Evolutionary conservation across 176 grass and related monocot genomes (phyloP).

Genomic region (Oryza meridionalis): DNA sequence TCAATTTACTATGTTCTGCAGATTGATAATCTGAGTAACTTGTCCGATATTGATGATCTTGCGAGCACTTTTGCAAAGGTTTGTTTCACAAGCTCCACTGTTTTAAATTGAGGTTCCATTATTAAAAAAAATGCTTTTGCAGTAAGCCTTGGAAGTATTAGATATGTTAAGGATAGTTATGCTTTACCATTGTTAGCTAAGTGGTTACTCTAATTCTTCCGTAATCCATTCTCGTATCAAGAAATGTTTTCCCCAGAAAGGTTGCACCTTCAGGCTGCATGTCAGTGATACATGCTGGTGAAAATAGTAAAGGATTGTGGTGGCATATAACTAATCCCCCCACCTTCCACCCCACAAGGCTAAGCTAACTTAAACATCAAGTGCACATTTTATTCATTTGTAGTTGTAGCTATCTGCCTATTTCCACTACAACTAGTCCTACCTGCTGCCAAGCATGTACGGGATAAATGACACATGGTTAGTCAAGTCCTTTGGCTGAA

Average conservation of each 20-base stretch:
- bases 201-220: too few relatives aligned
- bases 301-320: too few relatives aligned
- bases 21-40: conserved; percentile 73
- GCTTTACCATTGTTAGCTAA: too few relatives aligned
- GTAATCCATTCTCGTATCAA: too few relatives aligned
- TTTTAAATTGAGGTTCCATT: conserved; percentile 4
- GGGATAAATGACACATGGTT: neutral
- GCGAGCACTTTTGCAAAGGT: conserved; percentile 95
- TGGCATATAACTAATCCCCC: too few relatives aligned
- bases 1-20: conserved; percentile 37
- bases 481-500: neutral
- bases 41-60: conserved; percentile 91
- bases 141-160: neutral
- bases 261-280: neutral
- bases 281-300: too few relatives aligned
- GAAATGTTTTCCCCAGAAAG: neutral
- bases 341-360: too few relatives aligned
- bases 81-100: conserved; percentile 29
- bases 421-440: neutral
- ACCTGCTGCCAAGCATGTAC: neutral
- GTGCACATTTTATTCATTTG: conserved; percentile 3
- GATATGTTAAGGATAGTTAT: neutral
- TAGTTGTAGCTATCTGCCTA: neutral
- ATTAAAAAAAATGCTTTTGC: neutral
- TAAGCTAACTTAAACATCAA: neutral